phyloP scores from a whole-genome alignment of 2,329 filamentous ascomycete genomes.

The Cladophialophora yegresii region DNA sequence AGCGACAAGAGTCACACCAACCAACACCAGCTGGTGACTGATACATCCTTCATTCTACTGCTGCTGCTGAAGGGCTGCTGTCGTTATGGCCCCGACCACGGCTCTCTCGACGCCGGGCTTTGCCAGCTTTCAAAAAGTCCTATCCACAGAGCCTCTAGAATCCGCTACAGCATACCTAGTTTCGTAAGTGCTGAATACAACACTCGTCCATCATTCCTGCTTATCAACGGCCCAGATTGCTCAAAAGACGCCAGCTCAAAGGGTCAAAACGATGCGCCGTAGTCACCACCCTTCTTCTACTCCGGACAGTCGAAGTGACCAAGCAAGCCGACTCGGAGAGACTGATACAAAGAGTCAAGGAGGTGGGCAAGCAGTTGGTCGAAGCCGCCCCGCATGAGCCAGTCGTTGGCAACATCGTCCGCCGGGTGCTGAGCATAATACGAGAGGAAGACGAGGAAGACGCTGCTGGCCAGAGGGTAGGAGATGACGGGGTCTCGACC shows the following conservation, averaged over 20 bases:
- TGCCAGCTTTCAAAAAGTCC: conserved; percentile 73
- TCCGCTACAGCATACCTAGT: conserved; percentile 67
- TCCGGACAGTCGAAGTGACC: conserved; percentile 79
- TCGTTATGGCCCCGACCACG: conserved; percentile 26
- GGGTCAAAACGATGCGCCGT: conserved; percentile 86
- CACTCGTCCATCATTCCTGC: not conserved
- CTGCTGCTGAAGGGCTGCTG: conserved; percentile 1
- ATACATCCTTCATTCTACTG: not conserved
- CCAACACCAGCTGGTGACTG: not conserved
- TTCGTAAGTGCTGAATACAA: conserved; percentile 19
- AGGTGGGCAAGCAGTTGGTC: conserved; percentile 74
- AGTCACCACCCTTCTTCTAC: conserved; percentile 84
- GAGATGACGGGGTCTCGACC: conserved; percentile 58
- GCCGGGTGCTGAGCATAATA: conserved; percentile 84
- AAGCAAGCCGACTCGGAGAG: conserved; percentile 75
- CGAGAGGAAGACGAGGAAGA: conserved; percentile 87
- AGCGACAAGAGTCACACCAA: not conserved
- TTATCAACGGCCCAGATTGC: conserved; percentile 60
- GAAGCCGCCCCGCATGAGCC: conserved; percentile 87
- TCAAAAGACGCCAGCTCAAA: conserved; percentile 87
- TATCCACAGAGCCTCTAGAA: conserved; percentile 75
- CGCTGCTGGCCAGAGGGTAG: conserved; percentile 42
- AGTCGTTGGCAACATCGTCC: conserved; percentile 90
- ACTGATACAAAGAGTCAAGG: conserved; percentile 76
- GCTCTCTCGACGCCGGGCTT: conserved; percentile 63